phyloP scores from a whole-genome alignment of 108 stramenopile genomes.

The Skeletonema menzelii region DNA sequence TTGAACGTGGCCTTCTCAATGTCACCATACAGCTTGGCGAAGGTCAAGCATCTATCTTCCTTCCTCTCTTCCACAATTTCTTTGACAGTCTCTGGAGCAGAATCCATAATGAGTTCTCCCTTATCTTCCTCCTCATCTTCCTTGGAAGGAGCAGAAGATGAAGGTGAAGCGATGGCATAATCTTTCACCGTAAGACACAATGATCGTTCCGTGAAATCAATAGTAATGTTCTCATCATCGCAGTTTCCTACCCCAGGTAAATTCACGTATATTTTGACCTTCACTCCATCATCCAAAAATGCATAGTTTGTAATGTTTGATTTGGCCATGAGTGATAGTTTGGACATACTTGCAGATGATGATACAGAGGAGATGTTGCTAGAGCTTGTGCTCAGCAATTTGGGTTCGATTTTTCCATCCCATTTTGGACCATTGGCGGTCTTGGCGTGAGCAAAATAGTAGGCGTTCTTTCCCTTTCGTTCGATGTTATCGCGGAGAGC shows the following conservation, averaged over 20 bases:
- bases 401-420: constrained; percentile 84
- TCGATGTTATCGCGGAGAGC: constrained; percentile 78
- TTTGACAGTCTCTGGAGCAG: background rate
- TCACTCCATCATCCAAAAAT: constrained; percentile 67
- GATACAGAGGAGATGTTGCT: constrained; percentile 19
- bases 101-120: constrained; percentile 6
- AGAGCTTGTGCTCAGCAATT: constrained; percentile 42
- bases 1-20: constrained; percentile 64
- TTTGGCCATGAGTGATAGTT: constrained; percentile 45
- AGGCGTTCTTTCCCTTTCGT: constrained; percentile 78
- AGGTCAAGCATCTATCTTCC: constrained; percentile 52
- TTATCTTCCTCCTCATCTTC: background rate
- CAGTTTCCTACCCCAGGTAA: constrained; percentile 69
- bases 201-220: constrained; percentile 61
- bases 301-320: constrained; percentile 87
- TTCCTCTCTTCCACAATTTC: constrained; percentile 13
- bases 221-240: constrained; percentile 46
- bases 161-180: constrained; percentile 23
- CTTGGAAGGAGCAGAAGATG: background rate
- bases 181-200: constrained; percentile 65
- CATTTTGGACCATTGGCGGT: constrained; percentile 53
- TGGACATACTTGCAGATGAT: constrained; percentile 9
- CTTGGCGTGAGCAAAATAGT: constrained; percentile 83
- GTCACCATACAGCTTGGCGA: constrained; percentile 63
- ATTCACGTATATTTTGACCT: constrained; percentile 76